phyloP scores from a whole-genome alignment of 2,329 filamentous ascomycete genomes.

The Colletotrichum filicis region DNA sequence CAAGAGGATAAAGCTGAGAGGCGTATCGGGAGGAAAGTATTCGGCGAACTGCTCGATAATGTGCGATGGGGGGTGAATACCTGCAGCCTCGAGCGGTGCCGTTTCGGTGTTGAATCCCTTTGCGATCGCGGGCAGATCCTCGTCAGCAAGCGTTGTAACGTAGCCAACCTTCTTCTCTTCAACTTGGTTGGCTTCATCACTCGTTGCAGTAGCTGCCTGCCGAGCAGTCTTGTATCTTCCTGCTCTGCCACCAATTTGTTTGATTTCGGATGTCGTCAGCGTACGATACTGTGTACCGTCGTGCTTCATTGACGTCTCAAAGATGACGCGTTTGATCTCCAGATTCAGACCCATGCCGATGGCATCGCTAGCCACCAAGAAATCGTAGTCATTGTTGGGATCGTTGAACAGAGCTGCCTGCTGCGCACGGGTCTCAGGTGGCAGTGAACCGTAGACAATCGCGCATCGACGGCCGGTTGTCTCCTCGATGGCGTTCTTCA shows the following conservation, averaged over 20 bases:
- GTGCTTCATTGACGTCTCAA: constrained; percentile 81
- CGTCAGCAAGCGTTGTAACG: constrained; percentile 81
- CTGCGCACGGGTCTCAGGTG: constrained; percentile 90
- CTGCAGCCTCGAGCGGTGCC: constrained; percentile 75
- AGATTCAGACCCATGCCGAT: constrained; percentile 98
- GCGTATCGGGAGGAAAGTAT: constrained; percentile 84
- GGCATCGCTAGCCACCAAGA: constrained; percentile 91
- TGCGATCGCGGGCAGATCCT: constrained; percentile 73
- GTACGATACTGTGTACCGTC: constrained; percentile 67
- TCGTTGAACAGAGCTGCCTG: constrained; percentile 96
- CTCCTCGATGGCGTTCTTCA: constrained; percentile 83
- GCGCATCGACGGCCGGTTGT: constrained; percentile 83
- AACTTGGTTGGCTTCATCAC: constrained; percentile 20
- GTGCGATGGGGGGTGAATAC: constrained; percentile 76
- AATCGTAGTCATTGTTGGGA: constrained; percentile 94
- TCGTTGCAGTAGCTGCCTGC: constrained; percentile 53
- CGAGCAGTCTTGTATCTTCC: constrained; percentile 84
- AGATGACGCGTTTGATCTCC: constrained; percentile 89
- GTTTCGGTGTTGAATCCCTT: constrained; percentile 72
- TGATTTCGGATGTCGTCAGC: constrained; percentile 81
- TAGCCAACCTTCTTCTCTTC: constrained; percentile 68
- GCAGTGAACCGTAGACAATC: constrained; percentile 91
- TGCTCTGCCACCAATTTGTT: constrained; percentile 94
- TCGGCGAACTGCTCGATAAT: constrained; percentile 81
- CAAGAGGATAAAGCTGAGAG: constrained; percentile 84